Evolutionary conservation across 805 yeast genomes (phyloP).

Genomic region (Pichia gijzeniarum): DNA sequence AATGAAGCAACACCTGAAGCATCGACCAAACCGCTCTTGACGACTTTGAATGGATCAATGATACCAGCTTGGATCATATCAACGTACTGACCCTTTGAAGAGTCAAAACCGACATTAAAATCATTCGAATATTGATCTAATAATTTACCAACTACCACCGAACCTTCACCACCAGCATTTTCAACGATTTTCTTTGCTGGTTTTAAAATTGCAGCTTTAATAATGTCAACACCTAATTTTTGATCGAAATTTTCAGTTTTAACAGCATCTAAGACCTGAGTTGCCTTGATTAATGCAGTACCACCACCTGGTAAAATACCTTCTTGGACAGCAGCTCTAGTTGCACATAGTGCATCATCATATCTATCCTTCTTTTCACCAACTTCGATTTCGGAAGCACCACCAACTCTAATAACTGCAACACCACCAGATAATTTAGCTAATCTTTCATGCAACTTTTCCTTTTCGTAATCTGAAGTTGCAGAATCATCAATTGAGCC

Average conservation of each 20-base stretch:
- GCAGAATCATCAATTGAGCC: conserved; percentile 64
- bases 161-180: conserved; percentile 97
- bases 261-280: conserved; percentile 62
- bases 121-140: conserved; percentile 52
- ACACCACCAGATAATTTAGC: conserved; percentile 98
- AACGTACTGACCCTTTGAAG: conserved; percentile 86
- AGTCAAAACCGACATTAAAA: conserved; percentile 87
- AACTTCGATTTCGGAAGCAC: conserved; percentile 94
- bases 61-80: conserved; percentile 97
- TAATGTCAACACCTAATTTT: conserved; percentile 90
- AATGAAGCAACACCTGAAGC: conserved; percentile 97
- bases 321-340: conserved; percentile 98
- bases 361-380: conserved; percentile 99
- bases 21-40: conserved; percentile 89
- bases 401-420: conserved; percentile 97
- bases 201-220: conserved; percentile 84
- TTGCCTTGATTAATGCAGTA: conserved; percentile 92
- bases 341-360: conserved; percentile 97
- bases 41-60: conserved; percentile 98
- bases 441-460: conserved; percentile 93
- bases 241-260: conserved; percentile 89
- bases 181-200: conserved; percentile 95
- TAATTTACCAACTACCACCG: conserved; percentile 92
- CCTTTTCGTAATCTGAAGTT: conserved; percentile 88
- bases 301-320: conserved; percentile 99